Evolutionary conservation across 352 stramenopile genomes (phyloP).

Genomic region (Saprolegnia diclina): DNA sequence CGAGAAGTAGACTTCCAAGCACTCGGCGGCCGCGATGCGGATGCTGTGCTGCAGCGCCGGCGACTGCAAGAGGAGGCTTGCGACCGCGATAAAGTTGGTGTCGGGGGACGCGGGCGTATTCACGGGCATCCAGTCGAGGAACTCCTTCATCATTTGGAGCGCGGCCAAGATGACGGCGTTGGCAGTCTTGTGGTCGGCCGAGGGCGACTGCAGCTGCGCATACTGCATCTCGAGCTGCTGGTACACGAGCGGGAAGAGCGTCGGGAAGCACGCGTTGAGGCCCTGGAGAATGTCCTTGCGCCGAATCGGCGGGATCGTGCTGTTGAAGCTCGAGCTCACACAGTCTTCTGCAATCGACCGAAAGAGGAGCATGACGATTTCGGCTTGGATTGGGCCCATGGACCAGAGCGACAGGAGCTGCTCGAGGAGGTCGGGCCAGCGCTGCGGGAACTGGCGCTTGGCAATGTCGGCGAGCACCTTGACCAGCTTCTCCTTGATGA

Average conservation of each 20-base stretch:
- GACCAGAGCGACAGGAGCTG: constrained; percentile 62
- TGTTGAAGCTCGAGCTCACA: constrained; percentile 74
- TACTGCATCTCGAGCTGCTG: constrained; percentile 72
- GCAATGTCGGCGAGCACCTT: constrained; percentile 60
- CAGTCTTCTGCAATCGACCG: constrained; percentile 73
- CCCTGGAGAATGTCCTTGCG: constrained; percentile 77
- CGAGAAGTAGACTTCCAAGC: constrained; percentile 63
- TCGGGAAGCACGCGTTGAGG: constrained; percentile 58
- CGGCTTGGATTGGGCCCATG: constrained; percentile 42
- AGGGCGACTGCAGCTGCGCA: constrained; percentile 37
- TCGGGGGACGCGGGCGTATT: constrained; percentile 46
- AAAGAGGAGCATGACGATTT: constrained; percentile 66
- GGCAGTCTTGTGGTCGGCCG: constrained; percentile 32
- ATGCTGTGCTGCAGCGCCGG: constrained; percentile 37
- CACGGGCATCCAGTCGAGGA: constrained; percentile 77
- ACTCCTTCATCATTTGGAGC: constrained; percentile 72
- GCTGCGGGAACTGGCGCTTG: constrained; percentile 79
- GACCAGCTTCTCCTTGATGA: constrained; percentile 75
- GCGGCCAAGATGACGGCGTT: constrained; percentile 54
- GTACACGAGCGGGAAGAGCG: constrained; percentile 67
- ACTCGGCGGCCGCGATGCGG: constrained; percentile 51
- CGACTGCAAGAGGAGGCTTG: constrained; percentile 43
- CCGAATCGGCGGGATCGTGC: constrained; percentile 58
- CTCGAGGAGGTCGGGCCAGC: constrained; percentile 59
- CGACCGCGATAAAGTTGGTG: constrained; percentile 61